These are phyloP conservation scores for Hypoxylon sp. DNA, from an alignment of 2,329 filamentous ascomycete genomes.

Conservation along the genomic window DNA sequence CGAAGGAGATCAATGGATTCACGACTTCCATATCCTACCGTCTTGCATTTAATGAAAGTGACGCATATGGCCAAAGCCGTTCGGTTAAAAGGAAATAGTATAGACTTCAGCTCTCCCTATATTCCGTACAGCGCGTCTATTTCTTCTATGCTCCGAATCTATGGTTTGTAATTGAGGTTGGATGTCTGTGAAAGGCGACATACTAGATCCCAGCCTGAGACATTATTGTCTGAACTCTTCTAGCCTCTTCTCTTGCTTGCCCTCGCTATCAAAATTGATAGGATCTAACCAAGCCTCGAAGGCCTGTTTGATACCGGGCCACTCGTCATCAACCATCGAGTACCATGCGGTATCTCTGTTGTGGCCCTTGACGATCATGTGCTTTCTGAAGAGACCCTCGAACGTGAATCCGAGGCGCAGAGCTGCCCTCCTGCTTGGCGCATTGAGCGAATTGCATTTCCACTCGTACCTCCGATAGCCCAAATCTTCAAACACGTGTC, in stretches of 20 bases:
- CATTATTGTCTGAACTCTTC: constrained; percentile 51
- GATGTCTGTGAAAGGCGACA: background rate
- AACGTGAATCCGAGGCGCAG: constrained; percentile 68
- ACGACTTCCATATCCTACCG: background rate
- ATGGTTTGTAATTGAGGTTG: background rate
- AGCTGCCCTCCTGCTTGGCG: constrained; percentile 66
- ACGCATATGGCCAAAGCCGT: background rate
- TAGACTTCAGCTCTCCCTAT: background rate
- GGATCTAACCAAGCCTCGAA: constrained; percentile 68
- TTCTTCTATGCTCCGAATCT: background rate
- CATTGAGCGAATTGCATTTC: constrained; percentile 73
- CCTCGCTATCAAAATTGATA: constrained; percentile 68
- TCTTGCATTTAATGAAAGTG: background rate
- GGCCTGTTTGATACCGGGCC: constrained; percentile 61
- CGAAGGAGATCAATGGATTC: background rate
- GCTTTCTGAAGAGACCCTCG: constrained; percentile 72
- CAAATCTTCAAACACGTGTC: constrained; percentile 66
- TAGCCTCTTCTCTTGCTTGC: constrained; percentile 64
- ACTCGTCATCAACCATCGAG: constrained; percentile 70
- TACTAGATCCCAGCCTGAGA: background rate
- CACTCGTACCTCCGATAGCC: constrained; percentile 72
- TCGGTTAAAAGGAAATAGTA: background rate
- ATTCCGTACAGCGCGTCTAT: background rate
- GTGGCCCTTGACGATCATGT: constrained; percentile 70
- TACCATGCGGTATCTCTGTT: constrained; percentile 72